Base-by-base conservation (phyloP, 805 yeast species). In the Blastobotrys attinorum region DNA sequence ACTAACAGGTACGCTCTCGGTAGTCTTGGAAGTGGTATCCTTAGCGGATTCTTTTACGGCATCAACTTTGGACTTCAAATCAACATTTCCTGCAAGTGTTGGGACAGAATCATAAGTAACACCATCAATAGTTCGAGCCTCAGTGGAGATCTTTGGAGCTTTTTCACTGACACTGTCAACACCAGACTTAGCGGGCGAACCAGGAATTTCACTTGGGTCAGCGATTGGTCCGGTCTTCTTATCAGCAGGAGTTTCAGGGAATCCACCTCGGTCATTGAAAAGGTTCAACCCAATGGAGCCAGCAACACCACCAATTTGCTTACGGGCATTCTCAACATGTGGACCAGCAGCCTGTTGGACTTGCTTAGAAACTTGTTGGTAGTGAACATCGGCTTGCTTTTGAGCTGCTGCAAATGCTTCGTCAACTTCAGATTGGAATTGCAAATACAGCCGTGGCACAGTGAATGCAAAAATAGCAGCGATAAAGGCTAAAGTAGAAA, bases 371-470 rank as follows among this genome's bases (percentile, higher is more conserved):
- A 44, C 58, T 22, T 45, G 34, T 42, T 47, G 41, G 43, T 48
- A 46, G 44, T 59, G 57, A 33, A 38, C 47, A 45, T 52, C 52
- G 35, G 55, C 53, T 40, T 58, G 53, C 37, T 44, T 50, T 44
- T 47, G 52, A 29, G 47, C 54, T 25, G 45, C 31, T 31, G 46
- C 54, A 21, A 62, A 38, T 31, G 51, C 50, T 33, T 75, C 75
- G 66, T 83, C 88, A 58, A 89, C 83, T 70, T 84, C 81, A 58
- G 72, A 72, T 73, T 86, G 80, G 75, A 83, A 79, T 53, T 73
- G 72, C 55, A 76, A 67, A 72, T 89, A 90, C 49, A 82, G 58
- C 22, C 74, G 76, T 47, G 97, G 97, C 37, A 76, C 68, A 36
- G 94, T 65, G 73, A 90, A 90, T 13, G 82, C 72, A 17, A 70